Evolutionary conservation across 1,139 yeast genomes (phyloP).

Genomic region (Geotrichum europaeum): DNA sequence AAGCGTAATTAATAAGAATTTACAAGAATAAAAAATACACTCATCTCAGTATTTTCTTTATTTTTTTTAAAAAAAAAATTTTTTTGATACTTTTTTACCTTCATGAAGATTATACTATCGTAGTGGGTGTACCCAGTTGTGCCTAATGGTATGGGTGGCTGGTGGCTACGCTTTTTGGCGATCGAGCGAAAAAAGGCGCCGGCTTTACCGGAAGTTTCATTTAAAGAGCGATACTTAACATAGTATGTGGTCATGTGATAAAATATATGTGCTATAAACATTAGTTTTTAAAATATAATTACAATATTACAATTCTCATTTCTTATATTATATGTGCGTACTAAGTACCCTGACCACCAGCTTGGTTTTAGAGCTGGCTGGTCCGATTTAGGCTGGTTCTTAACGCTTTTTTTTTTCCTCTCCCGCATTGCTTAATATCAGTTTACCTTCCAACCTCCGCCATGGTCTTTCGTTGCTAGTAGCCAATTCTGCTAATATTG

Average conservation of each 20-base stretch:
- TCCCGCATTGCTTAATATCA: neutral
- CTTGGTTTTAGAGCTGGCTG: neutral
- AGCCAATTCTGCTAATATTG: neutral
- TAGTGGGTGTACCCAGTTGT: neutral
- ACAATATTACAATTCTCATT: neutral
- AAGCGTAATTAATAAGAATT: neutral
- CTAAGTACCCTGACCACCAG: neutral
- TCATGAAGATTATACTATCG: neutral
- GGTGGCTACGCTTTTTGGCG: neutral
- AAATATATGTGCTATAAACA: neutral
- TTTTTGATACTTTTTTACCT: neutral
- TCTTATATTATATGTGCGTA: neutral
- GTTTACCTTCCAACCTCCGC: neutral
- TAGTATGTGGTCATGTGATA: neutral
- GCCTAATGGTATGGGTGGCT: neutral
- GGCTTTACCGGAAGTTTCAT: neutral
- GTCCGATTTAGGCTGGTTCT: neutral
- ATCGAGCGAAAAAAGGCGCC: neutral
- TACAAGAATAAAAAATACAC: neutral
- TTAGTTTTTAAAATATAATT: neutral
- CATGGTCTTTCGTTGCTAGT: neutral
- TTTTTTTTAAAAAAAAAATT: neutral
- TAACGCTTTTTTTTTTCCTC: too few species aligned
- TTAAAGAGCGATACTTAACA: neutral
- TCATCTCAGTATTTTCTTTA: neutral